phyloP scores from a whole-genome alignment of 1,139 yeast species.

The Arxiozyma bovina region DNA sequence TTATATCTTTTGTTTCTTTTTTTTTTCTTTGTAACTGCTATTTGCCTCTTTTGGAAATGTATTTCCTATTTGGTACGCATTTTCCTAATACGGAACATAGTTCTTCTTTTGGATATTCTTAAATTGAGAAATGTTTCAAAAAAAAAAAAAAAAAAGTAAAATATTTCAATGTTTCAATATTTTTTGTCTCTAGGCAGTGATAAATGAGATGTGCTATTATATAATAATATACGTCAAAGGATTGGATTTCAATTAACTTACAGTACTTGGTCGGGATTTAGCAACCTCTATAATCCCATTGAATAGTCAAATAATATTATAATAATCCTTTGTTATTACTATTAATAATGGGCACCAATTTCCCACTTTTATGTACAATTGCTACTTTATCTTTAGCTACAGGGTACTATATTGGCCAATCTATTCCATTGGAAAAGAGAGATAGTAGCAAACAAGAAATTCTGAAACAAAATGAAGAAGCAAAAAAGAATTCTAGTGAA shows the following conservation, averaged over 20 bases:
- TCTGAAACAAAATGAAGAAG: conserved; percentile 12
- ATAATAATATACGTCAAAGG: too few species aligned
- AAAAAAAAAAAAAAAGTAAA: too few species aligned
- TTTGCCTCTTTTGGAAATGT: background rate
- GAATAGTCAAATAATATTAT: too few species aligned
- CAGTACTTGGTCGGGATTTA: too few species aligned
- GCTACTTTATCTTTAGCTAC: conserved; percentile 25
- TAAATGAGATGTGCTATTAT: background rate
- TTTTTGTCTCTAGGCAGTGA: background rate
- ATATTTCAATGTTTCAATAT: too few species aligned
- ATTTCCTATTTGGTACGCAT: too few species aligned
- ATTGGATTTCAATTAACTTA: too few species aligned
- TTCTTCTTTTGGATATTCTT: background rate
- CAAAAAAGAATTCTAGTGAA: conserved; percentile 7
- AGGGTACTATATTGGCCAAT: conserved; percentile 25
- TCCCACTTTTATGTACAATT: conserved; percentile 13
- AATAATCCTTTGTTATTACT: too few species aligned
- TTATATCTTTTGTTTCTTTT: too few species aligned
- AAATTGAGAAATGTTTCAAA: background rate
- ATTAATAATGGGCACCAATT: conserved; percentile 1
- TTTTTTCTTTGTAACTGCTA: too few species aligned
- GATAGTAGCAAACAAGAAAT: background rate
- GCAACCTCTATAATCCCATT: too few species aligned
- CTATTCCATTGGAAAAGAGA: conserved; percentile 9
- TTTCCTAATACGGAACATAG: background rate